These are phyloP conservation scores for Alloteropsis semialata DNA, from an alignment of 176 grass and related monocot species.

Conservation along the genomic window DNA sequence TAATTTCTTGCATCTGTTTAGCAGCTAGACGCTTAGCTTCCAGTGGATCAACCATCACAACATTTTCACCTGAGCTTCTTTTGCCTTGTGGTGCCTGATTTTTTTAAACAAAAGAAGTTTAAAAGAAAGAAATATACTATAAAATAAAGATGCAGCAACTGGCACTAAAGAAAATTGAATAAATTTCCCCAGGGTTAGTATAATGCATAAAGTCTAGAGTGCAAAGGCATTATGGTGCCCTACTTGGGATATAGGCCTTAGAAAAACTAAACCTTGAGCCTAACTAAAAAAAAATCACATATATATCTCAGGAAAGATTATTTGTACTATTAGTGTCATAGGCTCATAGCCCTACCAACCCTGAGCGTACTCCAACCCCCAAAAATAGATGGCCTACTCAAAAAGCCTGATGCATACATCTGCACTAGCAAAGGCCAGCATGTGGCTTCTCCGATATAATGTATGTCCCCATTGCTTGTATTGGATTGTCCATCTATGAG, in stretches of 20 bases:
- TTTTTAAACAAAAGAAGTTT: constrained; percentile 20
- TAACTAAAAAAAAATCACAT: background rate
- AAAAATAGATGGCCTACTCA: constrained; percentile 26
- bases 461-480: constrained; percentile 33
- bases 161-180: background rate
- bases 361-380: background rate
- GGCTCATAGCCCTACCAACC: constrained; percentile 8
- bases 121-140: constrained; percentile 23
- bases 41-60: constrained; percentile 92
- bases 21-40: constrained; percentile 90
- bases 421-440: constrained; percentile 57
- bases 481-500: constrained; percentile 47
- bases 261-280: background rate
- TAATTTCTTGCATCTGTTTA: constrained; percentile 93
- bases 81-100: constrained; percentile 56
- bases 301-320: background rate
- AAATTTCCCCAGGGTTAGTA: background rate
- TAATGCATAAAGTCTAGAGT: background rate
- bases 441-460: constrained; percentile 40
- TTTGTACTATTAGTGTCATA: background rate
- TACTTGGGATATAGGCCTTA: background rate
- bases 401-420: constrained; percentile 50
- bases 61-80: constrained; percentile 60
- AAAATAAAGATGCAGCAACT: background rate
- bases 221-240: background rate